These are phyloP conservation scores for Acacia pycnantha DNA, from an alignment of 331 rosid genomes.

Conservation along the genomic window DNA sequence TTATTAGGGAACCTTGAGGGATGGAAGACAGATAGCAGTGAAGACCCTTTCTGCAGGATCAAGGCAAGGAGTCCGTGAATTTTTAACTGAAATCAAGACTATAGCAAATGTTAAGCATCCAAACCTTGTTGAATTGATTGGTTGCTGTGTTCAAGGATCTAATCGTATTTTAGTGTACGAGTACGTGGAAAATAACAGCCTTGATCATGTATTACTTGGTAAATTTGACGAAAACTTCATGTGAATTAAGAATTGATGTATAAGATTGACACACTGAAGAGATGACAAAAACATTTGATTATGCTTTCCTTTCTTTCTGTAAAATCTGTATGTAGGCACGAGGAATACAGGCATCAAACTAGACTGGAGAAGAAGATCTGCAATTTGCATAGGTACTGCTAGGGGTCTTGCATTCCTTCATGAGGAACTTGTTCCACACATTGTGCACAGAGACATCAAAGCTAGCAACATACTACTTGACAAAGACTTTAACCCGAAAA, in stretches of 20 bases:
- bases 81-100: conserved; percentile 73
- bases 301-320: not conserved
- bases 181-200: conserved; percentile 77
- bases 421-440: conserved; percentile 82
- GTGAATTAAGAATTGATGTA: conserved; percentile 16
- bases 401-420: conserved; percentile 86
- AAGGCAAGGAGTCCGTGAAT: conserved; percentile 82
- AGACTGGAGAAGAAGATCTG: conserved; percentile 83
- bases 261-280: conserved; percentile 3
- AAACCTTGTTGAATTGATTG: conserved; percentile 89
- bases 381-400: conserved; percentile 75
- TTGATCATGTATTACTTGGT: conserved; percentile 77
- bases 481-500: conserved; percentile 69
- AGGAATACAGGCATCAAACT: conserved; percentile 38
- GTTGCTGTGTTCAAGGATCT: conserved; percentile 74
- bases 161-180: conserved; percentile 82
- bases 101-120: conserved; percentile 80
- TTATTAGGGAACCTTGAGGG: conserved; percentile 72
- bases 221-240: conserved; percentile 25
- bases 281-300: not conserved
- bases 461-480: conserved; percentile 93
- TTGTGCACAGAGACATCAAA: conserved; percentile 96
- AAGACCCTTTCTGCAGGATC: conserved; percentile 84
- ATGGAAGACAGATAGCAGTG: conserved; percentile 70
- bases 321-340: conserved; percentile 46